Conservation (phyloP, 441 rosid genomes). For the Monsonia emarginata region DNA sequence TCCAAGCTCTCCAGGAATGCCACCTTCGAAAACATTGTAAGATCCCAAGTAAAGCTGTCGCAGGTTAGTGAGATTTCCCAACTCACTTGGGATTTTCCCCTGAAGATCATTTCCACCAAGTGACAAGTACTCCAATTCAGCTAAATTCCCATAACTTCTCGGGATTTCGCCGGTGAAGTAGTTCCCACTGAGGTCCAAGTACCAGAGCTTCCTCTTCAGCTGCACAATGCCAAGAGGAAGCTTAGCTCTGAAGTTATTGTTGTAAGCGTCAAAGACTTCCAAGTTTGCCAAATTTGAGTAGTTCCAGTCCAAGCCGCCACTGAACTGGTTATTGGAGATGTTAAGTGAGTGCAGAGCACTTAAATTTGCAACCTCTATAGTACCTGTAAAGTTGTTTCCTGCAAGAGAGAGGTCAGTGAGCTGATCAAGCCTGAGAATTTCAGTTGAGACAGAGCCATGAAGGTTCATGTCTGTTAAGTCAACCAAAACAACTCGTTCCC, state of each 20-base stretch:
- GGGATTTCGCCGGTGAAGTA: slow-evolving; percentile 39
- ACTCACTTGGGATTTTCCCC: slow-evolving; percentile 35
- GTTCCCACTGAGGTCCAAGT: slow-evolving; percentile 41
- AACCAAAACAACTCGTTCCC: slow-evolving; percentile 30
- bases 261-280: slow-evolving; percentile 32
- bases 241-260: slow-evolving; percentile 37
- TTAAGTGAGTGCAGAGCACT: slow-evolving; percentile 28
- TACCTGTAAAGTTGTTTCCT: slow-evolving; percentile 38
- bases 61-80: slow-evolving; percentile 35
- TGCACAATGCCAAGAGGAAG: slow-evolving; percentile 29
- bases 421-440: slow-evolving; percentile 26
- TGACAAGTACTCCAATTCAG: slow-evolving; percentile 32
- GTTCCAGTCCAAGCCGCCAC: slow-evolving; percentile 36
- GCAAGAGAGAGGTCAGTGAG: slow-evolving; percentile 34
- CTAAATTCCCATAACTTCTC: slow-evolving; percentile 24
- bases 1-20: slow-evolving; percentile 36
- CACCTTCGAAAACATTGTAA: slow-evolving; percentile 35
- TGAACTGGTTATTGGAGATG: slow-evolving; percentile 41
- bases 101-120: slow-evolving; percentile 39
- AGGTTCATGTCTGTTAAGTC: slow-evolving; percentile 36
- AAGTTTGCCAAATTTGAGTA: slow-evolving; percentile 25
- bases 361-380: slow-evolving; percentile 22
- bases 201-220: slow-evolving; percentile 28
- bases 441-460: slow-evolving; percentile 32
- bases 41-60: slow-evolving; percentile 37